Percentiles rank a stretch among this genome's conserved stretches.
phyloP scores from a whole-genome alignment of 2,329 filamentous ascomycete genomes.

The Xylariomycetidae sp. region DNA sequence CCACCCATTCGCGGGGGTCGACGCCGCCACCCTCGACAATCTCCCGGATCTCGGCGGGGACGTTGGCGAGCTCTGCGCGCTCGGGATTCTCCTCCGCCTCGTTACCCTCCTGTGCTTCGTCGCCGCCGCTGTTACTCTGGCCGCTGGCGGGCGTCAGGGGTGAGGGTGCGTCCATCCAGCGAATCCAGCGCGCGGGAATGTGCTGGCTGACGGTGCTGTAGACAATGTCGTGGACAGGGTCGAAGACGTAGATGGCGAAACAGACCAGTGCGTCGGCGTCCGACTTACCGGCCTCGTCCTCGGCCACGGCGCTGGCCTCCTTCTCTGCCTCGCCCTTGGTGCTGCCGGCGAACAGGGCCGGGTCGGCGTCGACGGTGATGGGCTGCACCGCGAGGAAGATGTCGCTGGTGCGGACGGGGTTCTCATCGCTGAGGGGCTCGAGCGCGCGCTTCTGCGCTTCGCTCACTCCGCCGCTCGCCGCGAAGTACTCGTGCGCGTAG shows the following conservation, averaged over 20 bases:
- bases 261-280: too few species aligned
- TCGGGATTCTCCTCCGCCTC: too few species aligned
- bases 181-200: slow-evolving; percentile 78
- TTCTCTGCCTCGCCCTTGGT: slow-evolving; percentile 48
- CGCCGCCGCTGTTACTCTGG: slow-evolving; percentile 30
- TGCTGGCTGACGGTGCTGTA: slow-evolving; percentile 79
- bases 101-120: slow-evolving; percentile 21
- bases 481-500: slow-evolving; percentile 81
- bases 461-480: slow-evolving; percentile 70
- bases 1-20: slow-evolving; percentile 93
- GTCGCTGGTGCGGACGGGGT: slow-evolving; percentile 87
- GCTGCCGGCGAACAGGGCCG: slow-evolving; percentile 61
- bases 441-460: slow-evolving; percentile 73
- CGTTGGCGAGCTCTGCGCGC: slow-evolving; percentile 24
- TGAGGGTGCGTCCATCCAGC: slow-evolving; percentile 80
- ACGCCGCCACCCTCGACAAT: slow-evolving; percentile 72
- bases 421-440: slow-evolving; percentile 72
- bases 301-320: slow-evolving; percentile 45
- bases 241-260: slow-evolving; percentile 75
- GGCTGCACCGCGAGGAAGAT: slow-evolving; percentile 96
- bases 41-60: slow-evolving; percentile 80
- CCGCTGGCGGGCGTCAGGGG: slow-evolving; percentile 48
- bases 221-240: slow-evolving; percentile 86
- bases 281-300: slow-evolving; percentile 55
- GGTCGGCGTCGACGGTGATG: slow-evolving; percentile 58